Evolutionary conservation across 2,329 filamentous ascomycete species (phyloP), one percentile per base, ranked within the genome.

Genomic region (Bretziella fagacearum): DNA sequence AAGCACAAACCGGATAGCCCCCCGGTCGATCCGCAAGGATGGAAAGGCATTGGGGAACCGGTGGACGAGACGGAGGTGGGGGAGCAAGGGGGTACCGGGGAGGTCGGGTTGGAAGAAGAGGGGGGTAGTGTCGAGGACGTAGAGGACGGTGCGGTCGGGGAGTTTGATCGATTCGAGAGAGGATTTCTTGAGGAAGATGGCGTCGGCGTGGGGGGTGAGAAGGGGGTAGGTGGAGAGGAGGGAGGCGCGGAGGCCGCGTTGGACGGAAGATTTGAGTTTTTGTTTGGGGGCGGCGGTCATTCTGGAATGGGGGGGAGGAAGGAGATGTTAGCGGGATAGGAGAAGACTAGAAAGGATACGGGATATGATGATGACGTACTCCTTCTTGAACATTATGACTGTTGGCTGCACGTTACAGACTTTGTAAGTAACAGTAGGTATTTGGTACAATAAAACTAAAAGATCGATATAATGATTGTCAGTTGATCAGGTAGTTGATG

Each of bases 251-350:
- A 98, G 79, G 53, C 70, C 75, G 58, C 91, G 84, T 68, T 95
- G 87, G 48, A 85, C 84, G 20, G 86, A 94, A 54, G 89, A 95
- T 68, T 96, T 98, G 64, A 96, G 84, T 71, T 96, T 96, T 56
- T 86, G 85, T 67, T 91, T 93, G 48, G 84, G 79, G 54, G 81
- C 77, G 22, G 80, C 67, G 57, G 77, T 68, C 61, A 94, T 78
- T 55, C 83, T 89, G 58, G 37, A 30, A 11, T 29, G 23, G 33
- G 27, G 20, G 20, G 27, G 23, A 23, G 35, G 22, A 22, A 29
- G 3, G 11, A 11, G 5, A 23, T 17, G 20, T 4, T 13, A 20
- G 26, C 27, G 29, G 15, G 30, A 40, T 39, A 36, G 29, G 30
- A 32, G 10, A 39, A 15, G 44, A 7, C 4, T 15, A 25, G 20